phyloP scores from a whole-genome alignment of 2,329 filamentous ascomycete genomes.

The Fusarium pininemorale region DNA sequence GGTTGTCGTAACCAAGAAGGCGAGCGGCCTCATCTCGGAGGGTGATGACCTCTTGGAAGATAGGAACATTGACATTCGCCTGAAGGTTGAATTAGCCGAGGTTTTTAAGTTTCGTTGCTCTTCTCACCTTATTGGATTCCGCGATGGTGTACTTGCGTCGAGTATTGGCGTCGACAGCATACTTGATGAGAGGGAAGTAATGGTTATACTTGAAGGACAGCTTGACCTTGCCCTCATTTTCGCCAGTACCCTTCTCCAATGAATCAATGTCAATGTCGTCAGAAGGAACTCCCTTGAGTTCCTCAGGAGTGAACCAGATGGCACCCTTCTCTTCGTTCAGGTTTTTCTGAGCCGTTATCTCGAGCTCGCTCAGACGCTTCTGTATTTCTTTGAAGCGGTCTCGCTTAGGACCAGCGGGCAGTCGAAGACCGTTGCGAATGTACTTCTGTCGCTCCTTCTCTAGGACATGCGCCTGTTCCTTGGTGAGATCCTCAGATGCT shows the following conservation, averaged over 20 bases:
- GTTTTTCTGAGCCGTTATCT: slow-evolving; percentile 81
- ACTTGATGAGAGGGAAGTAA: slow-evolving; percentile 80
- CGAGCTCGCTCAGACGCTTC: slow-evolving; percentile 78
- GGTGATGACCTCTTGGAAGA: slow-evolving; percentile 79
- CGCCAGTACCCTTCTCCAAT: slow-evolving; percentile 76
- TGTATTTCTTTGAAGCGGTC: slow-evolving; percentile 89
- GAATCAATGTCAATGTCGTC: slow-evolving; percentile 72
- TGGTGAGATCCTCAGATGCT: slow-evolving; percentile 66
- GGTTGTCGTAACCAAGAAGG: slow-evolving; percentile 78
- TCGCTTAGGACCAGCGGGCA: slow-evolving; percentile 74
- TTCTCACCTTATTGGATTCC: slow-evolving; percentile 78
- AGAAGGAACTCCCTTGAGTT: slow-evolving; percentile 78
- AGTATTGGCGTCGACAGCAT: slow-evolving; percentile 74
- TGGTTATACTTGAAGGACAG: slow-evolving; percentile 87
- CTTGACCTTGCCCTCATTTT: slow-evolving; percentile 77
- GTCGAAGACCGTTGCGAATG: slow-evolving; percentile 77
- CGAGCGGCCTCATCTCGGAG: slow-evolving; percentile 82
- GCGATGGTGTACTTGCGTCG: slow-evolving; percentile 75
- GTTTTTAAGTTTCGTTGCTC: not conserved
- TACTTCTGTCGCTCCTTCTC: slow-evolving; percentile 83
- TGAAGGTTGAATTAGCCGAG: slow-evolving; percentile 11
- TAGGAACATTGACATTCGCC: slow-evolving; percentile 74
- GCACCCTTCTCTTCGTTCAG: slow-evolving; percentile 85
- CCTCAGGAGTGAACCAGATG: slow-evolving; percentile 78
- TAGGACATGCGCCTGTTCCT: slow-evolving; percentile 75